phyloP scores from a whole-genome alignment of 2,329 filamentous ascomycete species.

The Xylariaceae sp. region DNA sequence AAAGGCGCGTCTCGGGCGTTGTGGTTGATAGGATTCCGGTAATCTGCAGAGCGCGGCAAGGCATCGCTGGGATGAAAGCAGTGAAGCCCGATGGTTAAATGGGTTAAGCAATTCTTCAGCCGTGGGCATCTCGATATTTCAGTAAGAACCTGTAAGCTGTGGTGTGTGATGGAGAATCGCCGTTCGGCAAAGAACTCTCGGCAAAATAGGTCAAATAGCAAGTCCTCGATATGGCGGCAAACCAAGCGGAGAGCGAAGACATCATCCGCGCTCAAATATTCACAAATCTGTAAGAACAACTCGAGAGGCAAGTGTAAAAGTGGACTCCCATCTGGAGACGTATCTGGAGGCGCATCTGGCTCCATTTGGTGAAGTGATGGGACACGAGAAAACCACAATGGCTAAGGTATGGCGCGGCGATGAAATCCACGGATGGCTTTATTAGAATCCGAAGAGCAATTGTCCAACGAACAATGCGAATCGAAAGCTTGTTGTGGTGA shows the following conservation, averaged over 20 bases:
- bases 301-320: slow-evolving; percentile 26
- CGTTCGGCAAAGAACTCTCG: slow-evolving; percentile 26
- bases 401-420: neutral
- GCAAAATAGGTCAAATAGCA: slow-evolving; percentile 23
- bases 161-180: slow-evolving; percentile 26
- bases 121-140: slow-evolving; percentile 22
- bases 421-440: neutral
- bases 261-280: slow-evolving; percentile 21
- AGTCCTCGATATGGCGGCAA: slow-evolving; percentile 21
- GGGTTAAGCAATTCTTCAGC: slow-evolving; percentile 20
- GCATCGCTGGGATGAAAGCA: slow-evolving; percentile 22
- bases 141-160: slow-evolving; percentile 23
- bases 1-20: neutral
- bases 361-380: slow-evolving; percentile 3
- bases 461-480: neutral
- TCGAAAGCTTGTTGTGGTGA: neutral
- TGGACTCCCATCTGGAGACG: slow-evolving; percentile 17
- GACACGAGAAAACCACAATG: neutral
- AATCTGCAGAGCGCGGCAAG: slow-evolving; percentile 13
- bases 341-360: slow-evolving; percentile 10
- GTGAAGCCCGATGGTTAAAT: slow-evolving; percentile 28
- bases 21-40: slow-evolving; percentile 11
- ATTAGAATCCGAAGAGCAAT: neutral
- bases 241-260: slow-evolving; percentile 24
- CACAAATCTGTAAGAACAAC: slow-evolving; percentile 23